Evolutionary conservation across 176 grass and related monocot genomes (phyloP).

Genomic region (Ananas comosus): DNA sequence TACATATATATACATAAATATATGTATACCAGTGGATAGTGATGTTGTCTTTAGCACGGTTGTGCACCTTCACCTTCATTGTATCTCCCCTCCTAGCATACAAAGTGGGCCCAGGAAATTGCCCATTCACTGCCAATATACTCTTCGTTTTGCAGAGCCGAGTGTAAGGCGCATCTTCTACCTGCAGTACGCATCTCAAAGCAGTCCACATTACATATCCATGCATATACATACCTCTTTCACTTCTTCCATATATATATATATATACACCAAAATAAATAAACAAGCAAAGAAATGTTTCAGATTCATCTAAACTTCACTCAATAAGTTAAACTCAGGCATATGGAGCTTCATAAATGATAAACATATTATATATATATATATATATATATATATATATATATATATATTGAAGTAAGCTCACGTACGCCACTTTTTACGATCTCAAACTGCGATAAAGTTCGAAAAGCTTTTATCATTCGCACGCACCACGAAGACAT

Average conservation of each 20-base stretch:
- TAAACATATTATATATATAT: no score
- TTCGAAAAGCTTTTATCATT: no score
- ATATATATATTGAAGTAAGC: no score
- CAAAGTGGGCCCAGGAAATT: constrained; percentile 11
- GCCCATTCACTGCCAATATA: constrained; percentile 9
- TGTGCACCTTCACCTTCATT: constrained; percentile 1
- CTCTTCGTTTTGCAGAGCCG: constrained; percentile 9
- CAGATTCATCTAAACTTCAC: not conserved
- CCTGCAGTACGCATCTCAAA: not conserved
- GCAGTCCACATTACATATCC: not conserved
- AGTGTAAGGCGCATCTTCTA: constrained; percentile 1
- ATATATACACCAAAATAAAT: no score
- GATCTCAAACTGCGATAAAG: no score
- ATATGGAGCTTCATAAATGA: not conserved
- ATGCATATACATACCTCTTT: no score
- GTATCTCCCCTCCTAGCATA: constrained; percentile 4
- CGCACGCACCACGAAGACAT: not conserved
- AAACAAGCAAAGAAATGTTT: no score
- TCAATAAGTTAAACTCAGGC: not conserved
- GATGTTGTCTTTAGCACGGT: not conserved
- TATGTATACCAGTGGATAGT: constrained; percentile 9
- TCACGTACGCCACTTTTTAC: no score
- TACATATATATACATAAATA: not conserved
- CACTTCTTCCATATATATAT: no score
- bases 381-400: no score